Evolutionary conservation across 2,329 filamentous ascomycete genomes (phyloP).

Genomic region (Tolypocladium inflatum): DNA sequence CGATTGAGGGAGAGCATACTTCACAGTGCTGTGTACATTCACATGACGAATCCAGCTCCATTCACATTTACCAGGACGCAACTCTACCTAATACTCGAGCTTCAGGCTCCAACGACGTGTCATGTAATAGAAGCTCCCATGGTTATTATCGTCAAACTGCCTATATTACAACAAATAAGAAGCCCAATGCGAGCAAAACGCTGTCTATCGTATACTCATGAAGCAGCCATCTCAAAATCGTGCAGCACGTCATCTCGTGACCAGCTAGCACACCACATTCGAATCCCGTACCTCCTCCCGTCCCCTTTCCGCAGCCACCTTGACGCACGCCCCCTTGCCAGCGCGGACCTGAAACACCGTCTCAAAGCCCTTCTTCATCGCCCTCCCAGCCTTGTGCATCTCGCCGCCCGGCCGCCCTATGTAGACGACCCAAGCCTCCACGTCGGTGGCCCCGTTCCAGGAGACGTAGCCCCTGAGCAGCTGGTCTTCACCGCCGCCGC

Average conservation of each 20-base stretch:
- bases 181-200: not conserved
- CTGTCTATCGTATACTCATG: not conserved
- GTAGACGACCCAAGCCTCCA: not conserved
- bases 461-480: not conserved
- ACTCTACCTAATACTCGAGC: too few relatives aligned
- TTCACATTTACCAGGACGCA: too few relatives aligned
- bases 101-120: too few relatives aligned
- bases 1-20: too few relatives aligned
- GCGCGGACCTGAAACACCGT: not conserved
- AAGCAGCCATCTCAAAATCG: too few relatives aligned
- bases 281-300: not conserved
- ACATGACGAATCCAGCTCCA: not conserved
- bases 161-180: not conserved
- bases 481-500: not conserved
- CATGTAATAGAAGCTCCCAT: not conserved
- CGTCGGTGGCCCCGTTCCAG: not conserved
- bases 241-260: too few relatives aligned
- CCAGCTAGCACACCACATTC: not conserved
- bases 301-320: not conserved
- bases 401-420: not conserved
- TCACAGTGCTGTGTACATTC: too few relatives aligned
- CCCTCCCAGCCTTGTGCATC: not conserved
- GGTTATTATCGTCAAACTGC: not conserved
- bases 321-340: not conserved
- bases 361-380: not conserved